Evolutionary conservation across 768 basidiomycete species (phyloP).

Genomic region (Collybiopsis confluens): DNA sequence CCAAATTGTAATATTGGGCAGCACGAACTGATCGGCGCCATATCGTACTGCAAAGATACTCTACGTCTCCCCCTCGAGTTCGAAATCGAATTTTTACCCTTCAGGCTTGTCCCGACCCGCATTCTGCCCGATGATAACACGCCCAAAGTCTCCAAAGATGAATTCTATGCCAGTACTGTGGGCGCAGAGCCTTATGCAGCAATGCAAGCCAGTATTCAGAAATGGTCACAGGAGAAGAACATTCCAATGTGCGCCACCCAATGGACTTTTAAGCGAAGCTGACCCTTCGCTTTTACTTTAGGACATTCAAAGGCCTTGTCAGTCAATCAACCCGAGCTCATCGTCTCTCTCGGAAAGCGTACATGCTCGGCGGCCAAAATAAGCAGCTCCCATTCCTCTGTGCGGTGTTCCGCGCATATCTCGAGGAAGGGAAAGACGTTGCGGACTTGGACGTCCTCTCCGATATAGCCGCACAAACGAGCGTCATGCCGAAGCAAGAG

Average conservation of each 20-base stretch:
- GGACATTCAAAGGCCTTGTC: conserved; percentile 56
- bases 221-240: conserved; percentile 53
- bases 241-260: conserved; percentile 47
- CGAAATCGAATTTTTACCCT: conserved; percentile 50
- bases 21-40: conserved; percentile 48
- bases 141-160: conserved; percentile 34
- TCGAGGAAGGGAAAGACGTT: conserved; percentile 63
- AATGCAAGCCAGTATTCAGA: conserved; percentile 38
- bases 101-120: conserved; percentile 38
- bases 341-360: conserved; percentile 68
- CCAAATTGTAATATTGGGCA: conserved; percentile 50
- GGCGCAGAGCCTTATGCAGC: conserved; percentile 47
- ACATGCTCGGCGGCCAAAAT: conserved; percentile 52
- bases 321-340: conserved; percentile 68
- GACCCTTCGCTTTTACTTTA: conserved; percentile 21
- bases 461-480: conserved; percentile 48
- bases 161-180: conserved; percentile 42
- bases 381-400: conserved; percentile 55
- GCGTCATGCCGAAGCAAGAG: conserved; percentile 57
- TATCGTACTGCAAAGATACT: conserved; percentile 42
- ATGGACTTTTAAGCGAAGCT: conserved; percentile 5
- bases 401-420: conserved; percentile 61
- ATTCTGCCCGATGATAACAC: conserved; percentile 30
- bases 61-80: conserved; percentile 44
- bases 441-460: conserved; percentile 56